Evolutionary conservation across 768 basidiomycete genomes (phyloP), one percentile per base, ranked within the genome.

Genomic region (Tricholoma saponaceum): DNA sequence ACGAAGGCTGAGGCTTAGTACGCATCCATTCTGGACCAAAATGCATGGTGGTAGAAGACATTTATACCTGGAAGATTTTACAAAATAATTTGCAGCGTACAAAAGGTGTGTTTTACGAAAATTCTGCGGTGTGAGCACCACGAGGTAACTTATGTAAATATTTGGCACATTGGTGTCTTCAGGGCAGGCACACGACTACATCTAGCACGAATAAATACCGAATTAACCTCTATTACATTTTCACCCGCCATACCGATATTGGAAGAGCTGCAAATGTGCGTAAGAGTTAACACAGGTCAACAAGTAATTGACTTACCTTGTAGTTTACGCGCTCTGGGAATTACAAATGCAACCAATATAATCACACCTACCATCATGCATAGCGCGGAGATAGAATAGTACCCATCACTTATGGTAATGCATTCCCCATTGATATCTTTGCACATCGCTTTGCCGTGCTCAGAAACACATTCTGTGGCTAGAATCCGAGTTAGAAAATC

Each of bases 11-110:
- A 60, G 82, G 83, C 75, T 92, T 92, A 63, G 85, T 82, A 66
- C 91, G 85, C 91, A 93, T 92, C 91, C 91, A 93, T 74, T 93
- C 91, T 49, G 91, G 91, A 67, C 90, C 91, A 78, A 93, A 93
- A 71, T 92, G 91, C 84, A 93, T 89, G 10, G 89, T 86, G 61
- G 89, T 76, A 60, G 79, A 75, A 59, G 81, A 77, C 81, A 82
- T 82, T 70, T 58, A 53, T 64, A 60, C 51, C 57, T 50, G 59
- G 60, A 56, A 56, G 61, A 54, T 47, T 60, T 61, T 58, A 59
- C 58, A 59, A 55, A 57, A 63, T 64, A 59, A 51, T 61, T 56
- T 60, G 63, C 53, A 62, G 61, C 8, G 58, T 54, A 56, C 57
- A 53, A 56, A 55, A 51, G 53, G 61, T 32, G 33, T 64, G 68